phyloP scores from a whole-genome alignment of 129 eudicot genomes.

The Tanacetum coccineum region DNA sequence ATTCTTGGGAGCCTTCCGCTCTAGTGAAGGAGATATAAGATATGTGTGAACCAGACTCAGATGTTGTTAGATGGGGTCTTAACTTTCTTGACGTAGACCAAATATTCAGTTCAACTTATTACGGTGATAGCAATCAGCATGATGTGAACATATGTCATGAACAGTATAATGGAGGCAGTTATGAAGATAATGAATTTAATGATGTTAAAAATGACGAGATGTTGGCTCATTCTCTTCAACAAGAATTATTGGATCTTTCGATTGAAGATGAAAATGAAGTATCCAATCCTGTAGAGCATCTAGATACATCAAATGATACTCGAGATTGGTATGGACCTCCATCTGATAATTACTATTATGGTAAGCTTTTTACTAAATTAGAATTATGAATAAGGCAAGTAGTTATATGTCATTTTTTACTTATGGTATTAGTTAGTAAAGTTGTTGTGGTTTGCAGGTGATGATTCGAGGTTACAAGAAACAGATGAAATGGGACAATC shows the following conservation, averaged over 20 bases:
- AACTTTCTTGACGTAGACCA: constrained; percentile 58
- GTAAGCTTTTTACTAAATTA: constrained; percentile 27
- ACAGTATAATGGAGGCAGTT: constrained; percentile 39
- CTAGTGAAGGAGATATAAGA: constrained; percentile 13
- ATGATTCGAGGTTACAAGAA: constrained; percentile 42
- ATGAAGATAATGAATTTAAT: constrained; percentile 33
- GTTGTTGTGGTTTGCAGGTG: constrained; percentile 37
- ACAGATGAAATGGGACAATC: constrained; percentile 53
- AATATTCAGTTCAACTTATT: constrained; percentile 54
- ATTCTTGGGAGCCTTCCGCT: constrained; percentile 12
- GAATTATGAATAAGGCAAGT: not conserved
- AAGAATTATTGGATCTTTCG: constrained; percentile 63
- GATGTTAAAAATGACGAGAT: constrained; percentile 55
- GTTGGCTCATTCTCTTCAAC: constrained; percentile 71
- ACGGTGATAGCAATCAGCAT: constrained; percentile 60
- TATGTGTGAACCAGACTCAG: constrained; percentile 67
- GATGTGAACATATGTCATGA: constrained; percentile 56
- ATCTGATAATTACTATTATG: constrained; percentile 46
- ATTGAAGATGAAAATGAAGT: constrained; percentile 48
- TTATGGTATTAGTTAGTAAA: constrained; percentile 7
- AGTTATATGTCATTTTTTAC: not conserved
- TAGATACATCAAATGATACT: constrained; percentile 34
- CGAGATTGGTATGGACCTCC: constrained; percentile 45
- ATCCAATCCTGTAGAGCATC: constrained; percentile 26
- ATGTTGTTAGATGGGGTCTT: constrained; percentile 64